Base-by-base conservation (phyloP, 768 basidiomycete genomes). In the Suillus plorans region DNA sequence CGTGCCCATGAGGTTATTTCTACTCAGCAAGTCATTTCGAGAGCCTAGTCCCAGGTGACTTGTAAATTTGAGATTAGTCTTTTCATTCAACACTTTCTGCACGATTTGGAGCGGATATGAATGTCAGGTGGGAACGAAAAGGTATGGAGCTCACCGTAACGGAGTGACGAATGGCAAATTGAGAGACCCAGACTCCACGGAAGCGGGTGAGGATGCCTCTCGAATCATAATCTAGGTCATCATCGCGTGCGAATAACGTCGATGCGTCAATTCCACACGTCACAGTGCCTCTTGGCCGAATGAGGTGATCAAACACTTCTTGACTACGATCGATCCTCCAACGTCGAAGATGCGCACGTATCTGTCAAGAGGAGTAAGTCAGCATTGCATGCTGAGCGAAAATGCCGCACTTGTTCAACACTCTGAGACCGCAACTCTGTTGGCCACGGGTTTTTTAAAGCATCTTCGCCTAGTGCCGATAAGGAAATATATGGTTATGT, bases 1-100 rank as follows among this genome's bases (percentile, higher is more conserved):
- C 2, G 92, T 92, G 44, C 90, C 91, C 31, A 86, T 72, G 45
- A 95, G 72, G 63, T 82, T 83, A 18, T 80, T 81, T 12, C 75
- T 69, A 25, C 69, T 72, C 52, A 68, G 68, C 13, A 63, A 18
- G 39, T 41, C 20, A 67, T 45, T 67, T 60, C 65, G 66, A 59
- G 69, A 14, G 39, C 68, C 67, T 2, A 67, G 55, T 41, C 74
- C 77, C 69, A 81, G 76, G 63, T 77, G 77, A 47, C 80, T 78
- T 61, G 78, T 76, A 31, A 86, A 68, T 25, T 73, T 68, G 9
- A 85, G 25, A 50, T 75, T 75, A 2, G 86, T 88, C 52, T 80
- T 80, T 22, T 82, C 75, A 45, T 74, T 78, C 57, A 89, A 59
- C 45, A 75, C 77, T 76, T 78, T 86, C 88, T 89, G 63, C 25